A percentile compares a stretch with the other conserved stretches of the same genome.
These are phyloP conservation scores for Tubosaeta sp. DNA, from an alignment of 768 basidiomycete species.

Conservation along the genomic window DNA sequence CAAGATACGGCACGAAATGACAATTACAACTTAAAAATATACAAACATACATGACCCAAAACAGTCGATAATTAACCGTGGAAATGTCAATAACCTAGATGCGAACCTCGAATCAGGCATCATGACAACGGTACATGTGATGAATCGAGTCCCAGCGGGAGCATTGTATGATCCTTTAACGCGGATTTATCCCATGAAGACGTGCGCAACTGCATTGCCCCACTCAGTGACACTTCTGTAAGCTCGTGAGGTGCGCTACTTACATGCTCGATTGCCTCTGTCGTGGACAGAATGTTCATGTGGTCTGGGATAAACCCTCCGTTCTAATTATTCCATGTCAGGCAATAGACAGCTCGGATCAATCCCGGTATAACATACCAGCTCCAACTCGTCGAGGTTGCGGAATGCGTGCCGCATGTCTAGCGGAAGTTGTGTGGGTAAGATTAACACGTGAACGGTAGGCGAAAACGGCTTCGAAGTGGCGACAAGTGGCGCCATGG, in stretches of 20 bases:
- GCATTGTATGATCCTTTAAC: slow-evolving; percentile 48
- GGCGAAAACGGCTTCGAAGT: slow-evolving; percentile 62
- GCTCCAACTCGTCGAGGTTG: slow-evolving; percentile 56
- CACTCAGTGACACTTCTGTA: slow-evolving; percentile 1
- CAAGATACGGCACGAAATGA: neutral
- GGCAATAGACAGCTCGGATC: neutral
- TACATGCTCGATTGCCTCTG: slow-evolving; percentile 60
- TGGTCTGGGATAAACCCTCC: slow-evolving; percentile 59
- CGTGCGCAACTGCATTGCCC: slow-evolving; percentile 44
- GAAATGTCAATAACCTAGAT: neutral
- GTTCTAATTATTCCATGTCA: slow-evolving; percentile 35
- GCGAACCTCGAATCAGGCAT: neutral
- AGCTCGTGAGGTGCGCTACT: neutral
- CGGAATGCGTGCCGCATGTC: slow-evolving; percentile 68
- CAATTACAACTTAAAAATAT: neutral
- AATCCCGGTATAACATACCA: slow-evolving; percentile 41
- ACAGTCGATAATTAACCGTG: neutral
- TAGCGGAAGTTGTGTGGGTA: slow-evolving; percentile 71
- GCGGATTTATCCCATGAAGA: slow-evolving; percentile 46
- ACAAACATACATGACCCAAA: neutral
- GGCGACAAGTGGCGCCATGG: slow-evolving; percentile 49
- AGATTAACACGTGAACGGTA: slow-evolving; percentile 64
- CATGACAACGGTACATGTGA: slow-evolving; percentile 17
- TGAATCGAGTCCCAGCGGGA: slow-evolving; percentile 53
- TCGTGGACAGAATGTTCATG: slow-evolving; percentile 66